Conservation (phyloP, 2,329 filamentous ascomycete genomes). For the Gnomoniopsis smithogilvyi region DNA sequence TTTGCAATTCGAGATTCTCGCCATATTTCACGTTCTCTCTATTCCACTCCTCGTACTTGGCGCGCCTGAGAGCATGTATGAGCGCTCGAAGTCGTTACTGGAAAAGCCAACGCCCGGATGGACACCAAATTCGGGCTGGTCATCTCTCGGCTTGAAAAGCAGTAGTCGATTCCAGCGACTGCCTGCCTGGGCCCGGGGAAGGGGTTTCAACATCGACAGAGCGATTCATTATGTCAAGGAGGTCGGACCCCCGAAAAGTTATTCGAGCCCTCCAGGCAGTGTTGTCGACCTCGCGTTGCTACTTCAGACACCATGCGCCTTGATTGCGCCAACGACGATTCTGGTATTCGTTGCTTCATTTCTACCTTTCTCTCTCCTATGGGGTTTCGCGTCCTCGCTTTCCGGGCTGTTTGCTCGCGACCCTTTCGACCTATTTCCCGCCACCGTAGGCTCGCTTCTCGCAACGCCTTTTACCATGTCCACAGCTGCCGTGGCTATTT, state of each 20-base stretch:
- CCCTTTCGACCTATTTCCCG: slow-evolving; percentile 39
- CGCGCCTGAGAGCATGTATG: slow-evolving; percentile 51
- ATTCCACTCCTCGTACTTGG: slow-evolving; percentile 45
- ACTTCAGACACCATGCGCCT: slow-evolving; percentile 45
- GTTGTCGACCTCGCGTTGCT: slow-evolving; percentile 28
- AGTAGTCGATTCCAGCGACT: slow-evolving; percentile 18
- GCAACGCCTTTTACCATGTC: slow-evolving; percentile 41
- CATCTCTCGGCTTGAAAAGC: slow-evolving; percentile 18
- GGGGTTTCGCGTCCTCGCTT: slow-evolving; percentile 43
- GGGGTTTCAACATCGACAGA: slow-evolving; percentile 27
- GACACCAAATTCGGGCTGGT: slow-evolving; percentile 21
- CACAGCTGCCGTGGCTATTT: slow-evolving; percentile 28
- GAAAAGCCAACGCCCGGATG: slow-evolving; percentile 20
- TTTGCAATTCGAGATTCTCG: slow-evolving; percentile 50
- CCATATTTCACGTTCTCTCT: slow-evolving; percentile 43
- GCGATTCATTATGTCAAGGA: slow-evolving; percentile 32
- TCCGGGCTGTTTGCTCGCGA: slow-evolving; percentile 43
- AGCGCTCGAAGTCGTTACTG: slow-evolving; percentile 33
- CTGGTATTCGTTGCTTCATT: slow-evolving; percentile 43
- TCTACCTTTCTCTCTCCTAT: slow-evolving; percentile 44
- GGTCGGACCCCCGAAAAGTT: slow-evolving; percentile 37
- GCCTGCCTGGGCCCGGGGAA: slow-evolving; percentile 23
- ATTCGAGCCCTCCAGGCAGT: slow-evolving; percentile 23
- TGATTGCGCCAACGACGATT: slow-evolving; percentile 46
- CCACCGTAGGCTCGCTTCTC: slow-evolving; percentile 42